Percentiles rank a stretch among this genome's conserved stretches.
Evolutionary conservation across 2,329 filamentous ascomycete genomes (phyloP).

Genomic region (Claviceps sp.): DNA sequence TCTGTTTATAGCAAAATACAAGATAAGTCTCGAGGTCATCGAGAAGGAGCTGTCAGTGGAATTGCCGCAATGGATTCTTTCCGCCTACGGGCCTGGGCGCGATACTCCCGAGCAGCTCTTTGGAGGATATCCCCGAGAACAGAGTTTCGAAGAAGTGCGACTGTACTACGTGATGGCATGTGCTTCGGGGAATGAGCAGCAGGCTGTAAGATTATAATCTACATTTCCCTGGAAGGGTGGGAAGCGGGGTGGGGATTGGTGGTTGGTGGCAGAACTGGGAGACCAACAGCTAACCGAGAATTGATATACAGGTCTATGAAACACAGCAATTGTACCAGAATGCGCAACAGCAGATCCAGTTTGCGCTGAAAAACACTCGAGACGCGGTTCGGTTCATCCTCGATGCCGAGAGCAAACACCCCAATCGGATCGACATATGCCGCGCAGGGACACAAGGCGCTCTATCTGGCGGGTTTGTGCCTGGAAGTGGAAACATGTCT

Average conservation of each 20-base stretch:
- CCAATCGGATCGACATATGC: slow-evolving; percentile 58
- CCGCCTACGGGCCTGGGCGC: slow-evolving; percentile 66
- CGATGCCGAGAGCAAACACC: slow-evolving; percentile 54
- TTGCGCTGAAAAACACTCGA: slow-evolving; percentile 53
- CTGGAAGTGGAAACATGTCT: slow-evolving; percentile 25
- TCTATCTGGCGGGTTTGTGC: slow-evolving; percentile 31
- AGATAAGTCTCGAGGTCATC: slow-evolving; percentile 45
- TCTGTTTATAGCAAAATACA: slow-evolving; percentile 25
- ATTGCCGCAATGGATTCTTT: slow-evolving; percentile 72
- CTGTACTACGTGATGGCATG: slow-evolving; percentile 53
- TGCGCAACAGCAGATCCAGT: slow-evolving; percentile 58
- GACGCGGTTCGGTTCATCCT: slow-evolving; percentile 60
- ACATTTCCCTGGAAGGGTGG: background rate
- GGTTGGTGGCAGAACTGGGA: background rate
- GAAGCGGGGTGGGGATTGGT: background rate
- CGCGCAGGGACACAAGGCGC: slow-evolving; percentile 31
- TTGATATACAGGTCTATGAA: slow-evolving; percentile 39
- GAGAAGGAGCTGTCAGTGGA: slow-evolving; percentile 55
- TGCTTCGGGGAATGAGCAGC: slow-evolving; percentile 44
- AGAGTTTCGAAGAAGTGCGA: slow-evolving; percentile 79
- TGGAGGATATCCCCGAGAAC: slow-evolving; percentile 64
- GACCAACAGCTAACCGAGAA: background rate
- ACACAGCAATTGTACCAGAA: slow-evolving; percentile 48
- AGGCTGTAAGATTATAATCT: slow-evolving; percentile 28
- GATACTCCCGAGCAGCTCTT: slow-evolving; percentile 74